A percentile compares a stretch with the other conserved stretches of the same genome.
Evolutionary conservation across 2,329 filamentous ascomycete genomes (phyloP).

Genomic region (Cladophialophora carrionii): DNA sequence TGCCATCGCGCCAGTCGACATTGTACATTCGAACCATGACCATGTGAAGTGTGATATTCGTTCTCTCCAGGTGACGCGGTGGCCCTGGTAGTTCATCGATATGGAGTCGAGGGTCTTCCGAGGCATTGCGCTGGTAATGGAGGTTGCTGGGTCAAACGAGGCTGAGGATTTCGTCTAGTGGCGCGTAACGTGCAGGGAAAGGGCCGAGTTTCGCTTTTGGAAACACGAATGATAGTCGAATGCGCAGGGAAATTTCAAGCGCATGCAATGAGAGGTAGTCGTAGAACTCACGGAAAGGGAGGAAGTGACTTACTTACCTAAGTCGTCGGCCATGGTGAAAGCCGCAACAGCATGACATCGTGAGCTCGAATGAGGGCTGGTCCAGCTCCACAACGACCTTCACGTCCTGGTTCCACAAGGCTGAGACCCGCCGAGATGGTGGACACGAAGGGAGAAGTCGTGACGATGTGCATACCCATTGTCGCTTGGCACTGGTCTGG

Average conservation of each 20-base stretch:
- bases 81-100: background rate
- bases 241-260: background rate
- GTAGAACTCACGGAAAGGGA: background rate
- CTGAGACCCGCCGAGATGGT: background rate
- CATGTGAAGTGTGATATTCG: slow-evolving; percentile 40
- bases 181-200: background rate
- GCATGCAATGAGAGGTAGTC: background rate
- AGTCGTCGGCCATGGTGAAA: background rate
- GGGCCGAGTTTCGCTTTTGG: too few relatives aligned
- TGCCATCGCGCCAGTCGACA: slow-evolving; percentile 73
- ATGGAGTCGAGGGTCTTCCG: background rate
- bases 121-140: background rate
- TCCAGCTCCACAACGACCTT: background rate
- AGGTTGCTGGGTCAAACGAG: background rate
- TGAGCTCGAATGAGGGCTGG: background rate
- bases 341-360: background rate
- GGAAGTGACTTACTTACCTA: background rate
- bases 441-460: background rate
- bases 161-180: background rate
- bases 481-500: background rate
- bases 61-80: background rate
- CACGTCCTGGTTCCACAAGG: background rate
- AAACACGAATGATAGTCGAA: background rate
- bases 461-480: background rate
- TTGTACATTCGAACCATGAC: slow-evolving; percentile 75